Conservation (phyloP, 441 rosid genomes). For the Erodium trifolium region DNA sequence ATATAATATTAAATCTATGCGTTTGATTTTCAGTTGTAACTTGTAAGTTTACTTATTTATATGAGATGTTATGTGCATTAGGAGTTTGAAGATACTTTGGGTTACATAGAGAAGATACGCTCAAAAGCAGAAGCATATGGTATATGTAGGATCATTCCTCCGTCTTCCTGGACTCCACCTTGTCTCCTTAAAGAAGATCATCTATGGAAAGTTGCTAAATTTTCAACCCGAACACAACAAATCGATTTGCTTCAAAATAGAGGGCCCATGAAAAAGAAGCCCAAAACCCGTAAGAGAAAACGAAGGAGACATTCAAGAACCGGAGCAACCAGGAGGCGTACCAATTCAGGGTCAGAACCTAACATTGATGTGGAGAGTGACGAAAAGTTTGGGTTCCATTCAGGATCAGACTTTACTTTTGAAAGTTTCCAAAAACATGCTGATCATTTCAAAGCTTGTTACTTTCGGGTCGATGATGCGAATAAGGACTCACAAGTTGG, state of each 20-base stretch:
- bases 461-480: slow-evolving; percentile 49
- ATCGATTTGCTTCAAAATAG: slow-evolving; percentile 97
- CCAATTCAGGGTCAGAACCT: slow-evolving; percentile 19
- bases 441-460: slow-evolving; percentile 75
- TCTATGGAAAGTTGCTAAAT: slow-evolving; percentile 69
- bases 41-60: not conserved
- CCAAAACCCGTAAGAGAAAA: slow-evolving; percentile 47
- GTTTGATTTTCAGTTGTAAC: not conserved
- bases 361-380: slow-evolving; percentile 36
- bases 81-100: slow-evolving; percentile 96
- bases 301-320: slow-evolving; percentile 65
- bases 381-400: slow-evolving; percentile 88
- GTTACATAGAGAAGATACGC: slow-evolving; percentile 73
- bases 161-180: slow-evolving; percentile 93
- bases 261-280: slow-evolving; percentile 56
- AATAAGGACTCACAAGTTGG: slow-evolving; percentile 26
- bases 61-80: slow-evolving; percentile 17
- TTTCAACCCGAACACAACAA: slow-evolving; percentile 89
- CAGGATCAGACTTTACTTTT: slow-evolving; percentile 85
- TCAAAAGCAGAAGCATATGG: slow-evolving; percentile 86
- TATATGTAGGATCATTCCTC: slow-evolving; percentile 96
- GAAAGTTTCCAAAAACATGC: slow-evolving; percentile 74
- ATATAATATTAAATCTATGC: slow-evolving; percentile 17
- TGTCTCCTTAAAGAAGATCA: slow-evolving; percentile 71
- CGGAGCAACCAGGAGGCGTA: slow-evolving; percentile 45